Conservation (phyloP, 331 rosid species). For the Rosa hybrid region DNA sequence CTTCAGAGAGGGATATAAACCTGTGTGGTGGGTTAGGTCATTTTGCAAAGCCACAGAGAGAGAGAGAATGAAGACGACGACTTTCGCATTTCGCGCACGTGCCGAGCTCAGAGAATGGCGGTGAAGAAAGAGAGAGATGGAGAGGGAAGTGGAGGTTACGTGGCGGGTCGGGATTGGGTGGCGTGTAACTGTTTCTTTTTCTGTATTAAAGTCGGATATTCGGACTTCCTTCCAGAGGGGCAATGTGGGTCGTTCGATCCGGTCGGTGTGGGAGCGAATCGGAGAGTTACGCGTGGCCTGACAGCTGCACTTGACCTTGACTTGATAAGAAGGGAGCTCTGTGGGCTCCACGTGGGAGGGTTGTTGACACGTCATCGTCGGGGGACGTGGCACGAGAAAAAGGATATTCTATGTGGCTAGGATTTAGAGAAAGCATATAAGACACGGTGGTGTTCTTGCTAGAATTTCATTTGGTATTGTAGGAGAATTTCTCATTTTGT, state of each 20-base stretch:
- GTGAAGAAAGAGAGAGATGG: neutral
- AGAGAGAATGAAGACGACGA: constrained; percentile 18
- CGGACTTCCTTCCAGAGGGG: constrained; percentile 4
- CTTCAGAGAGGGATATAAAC: constrained; percentile 10
- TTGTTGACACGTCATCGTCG: neutral
- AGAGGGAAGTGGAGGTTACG: neutral
- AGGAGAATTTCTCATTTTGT: too few relatives aligned
- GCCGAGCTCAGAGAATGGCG: constrained; percentile 16
- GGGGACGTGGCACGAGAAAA: neutral
- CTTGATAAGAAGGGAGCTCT: neutral
- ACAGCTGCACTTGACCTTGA: constrained; percentile 1
- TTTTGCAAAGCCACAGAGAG: neutral
- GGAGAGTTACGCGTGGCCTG: neutral
- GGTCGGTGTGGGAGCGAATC: neutral
- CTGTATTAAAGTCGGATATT: neutral
- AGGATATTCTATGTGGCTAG: neutral
- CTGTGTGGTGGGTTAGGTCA: constrained; percentile 25
- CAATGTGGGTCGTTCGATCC: neutral
- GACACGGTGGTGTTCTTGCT: neutral
- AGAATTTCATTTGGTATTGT: too few relatives aligned
- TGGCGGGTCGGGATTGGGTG: neutral
- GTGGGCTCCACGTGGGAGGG: neutral
- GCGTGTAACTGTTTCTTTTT: neutral
- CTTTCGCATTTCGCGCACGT: constrained; percentile 31
- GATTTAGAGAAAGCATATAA: neutral